phyloP scores from a whole-genome alignment of 306 rosid species.

The Hippophae tibetana region DNA sequence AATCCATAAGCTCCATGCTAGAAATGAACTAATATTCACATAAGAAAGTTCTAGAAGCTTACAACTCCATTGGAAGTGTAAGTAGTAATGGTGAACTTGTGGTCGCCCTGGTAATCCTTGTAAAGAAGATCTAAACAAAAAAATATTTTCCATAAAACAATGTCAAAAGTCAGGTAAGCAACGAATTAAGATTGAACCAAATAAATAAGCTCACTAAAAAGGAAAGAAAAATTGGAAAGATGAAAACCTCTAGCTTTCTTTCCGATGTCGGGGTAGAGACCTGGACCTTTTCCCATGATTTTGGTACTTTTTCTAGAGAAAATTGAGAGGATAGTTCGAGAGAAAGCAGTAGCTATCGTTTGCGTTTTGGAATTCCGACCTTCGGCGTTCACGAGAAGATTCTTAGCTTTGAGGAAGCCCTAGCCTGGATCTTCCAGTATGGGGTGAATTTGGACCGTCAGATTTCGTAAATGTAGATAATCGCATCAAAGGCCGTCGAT shows the following conservation, averaged over 20 bases:
- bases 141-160: background rate
- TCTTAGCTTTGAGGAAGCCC: too few species aligned
- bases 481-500: too few species aligned
- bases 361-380: background rate
- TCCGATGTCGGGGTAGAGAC: slow-evolving; percentile 85
- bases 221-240: background rate
- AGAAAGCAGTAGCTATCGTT: background rate
- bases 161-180: too few species aligned
- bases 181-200: background rate
- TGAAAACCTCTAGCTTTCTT: slow-evolving; percentile 71
- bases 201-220: background rate
- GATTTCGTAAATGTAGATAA: too few species aligned
- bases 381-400: slow-evolving; percentile 5
- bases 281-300: slow-evolving; percentile 92
- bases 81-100: slow-evolving; percentile 83
- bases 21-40: background rate
- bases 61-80: slow-evolving; percentile 65
- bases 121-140: slow-evolving; percentile 60
- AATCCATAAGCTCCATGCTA: background rate
- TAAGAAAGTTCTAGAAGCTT: slow-evolving; percentile 12
- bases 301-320: slow-evolving; percentile 15
- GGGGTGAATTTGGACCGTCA: too few species aligned
- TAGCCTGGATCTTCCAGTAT: too few species aligned
- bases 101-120: slow-evolving; percentile 89
- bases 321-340: slow-evolving; percentile 17